phyloP scores from a whole-genome alignment of 2,329 filamentous ascomycete species.

The Xylariomycetidae sp. region DNA sequence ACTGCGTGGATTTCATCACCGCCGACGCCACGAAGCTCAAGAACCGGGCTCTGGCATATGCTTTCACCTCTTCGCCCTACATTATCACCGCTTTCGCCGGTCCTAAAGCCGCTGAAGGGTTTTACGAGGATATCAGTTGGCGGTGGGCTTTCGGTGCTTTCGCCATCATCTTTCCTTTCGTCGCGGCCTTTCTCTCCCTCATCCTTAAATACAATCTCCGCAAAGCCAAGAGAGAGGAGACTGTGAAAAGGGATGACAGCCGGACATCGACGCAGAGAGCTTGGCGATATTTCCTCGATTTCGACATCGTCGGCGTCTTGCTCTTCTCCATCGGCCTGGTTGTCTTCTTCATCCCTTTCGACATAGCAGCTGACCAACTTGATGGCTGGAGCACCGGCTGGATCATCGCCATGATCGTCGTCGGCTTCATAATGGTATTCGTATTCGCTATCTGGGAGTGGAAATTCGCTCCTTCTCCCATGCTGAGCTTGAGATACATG shows the following conservation, averaged over 20 bases:
- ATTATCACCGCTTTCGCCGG: constrained; percentile 57
- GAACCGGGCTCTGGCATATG: constrained; percentile 52
- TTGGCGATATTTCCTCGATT: constrained; percentile 44
- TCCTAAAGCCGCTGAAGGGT: constrained; percentile 41
- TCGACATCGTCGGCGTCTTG: constrained; percentile 47
- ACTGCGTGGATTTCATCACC: constrained; percentile 55
- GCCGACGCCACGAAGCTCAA: constrained; percentile 57
- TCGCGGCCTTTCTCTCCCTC: constrained; percentile 49
- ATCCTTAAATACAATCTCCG: constrained; percentile 47
- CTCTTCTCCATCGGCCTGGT: constrained; percentile 45
- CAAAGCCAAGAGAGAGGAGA: constrained; percentile 44
- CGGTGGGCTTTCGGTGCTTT: constrained; percentile 61
- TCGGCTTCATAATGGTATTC: constrained; percentile 49
- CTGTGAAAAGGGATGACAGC: constrained; percentile 32
- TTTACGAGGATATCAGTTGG: constrained; percentile 48
- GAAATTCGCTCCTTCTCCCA: constrained; percentile 44
- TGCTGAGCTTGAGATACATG: constrained; percentile 37
- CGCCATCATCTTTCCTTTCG: constrained; percentile 54
- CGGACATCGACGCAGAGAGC: constrained; percentile 39
- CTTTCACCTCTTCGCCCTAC: constrained; percentile 55
- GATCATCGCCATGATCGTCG: constrained; percentile 46
- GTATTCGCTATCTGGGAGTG: constrained; percentile 49
- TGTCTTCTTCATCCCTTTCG: constrained; percentile 56
- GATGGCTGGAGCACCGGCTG: constrained; percentile 38
- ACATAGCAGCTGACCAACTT: constrained; percentile 34